Percentiles rank a stretch among this genome's conserved stretches.
Conservation (phyloP, 768 basidiomycete genomes). For the Lactarius trivialis region DNA sequence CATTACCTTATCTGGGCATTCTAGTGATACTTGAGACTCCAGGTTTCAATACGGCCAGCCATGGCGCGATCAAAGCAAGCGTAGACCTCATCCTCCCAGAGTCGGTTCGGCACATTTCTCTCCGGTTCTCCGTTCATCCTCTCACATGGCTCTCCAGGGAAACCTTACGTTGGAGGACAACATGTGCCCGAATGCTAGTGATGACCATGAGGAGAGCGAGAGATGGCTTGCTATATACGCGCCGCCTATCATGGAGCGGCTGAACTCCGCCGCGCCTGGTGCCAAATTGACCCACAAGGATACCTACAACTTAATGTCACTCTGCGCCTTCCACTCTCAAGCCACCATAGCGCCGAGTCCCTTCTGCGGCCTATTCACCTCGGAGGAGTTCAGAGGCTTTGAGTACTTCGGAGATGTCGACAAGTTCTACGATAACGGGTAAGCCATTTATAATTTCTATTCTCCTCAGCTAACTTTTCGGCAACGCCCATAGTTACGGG, state of each 20-base stretch:
- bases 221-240: slow-evolving; percentile 55
- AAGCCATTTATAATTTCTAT: slow-evolving; percentile 22
- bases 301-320: slow-evolving; percentile 51
- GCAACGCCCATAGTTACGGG: slow-evolving; percentile 45
- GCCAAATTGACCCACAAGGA: slow-evolving; percentile 52
- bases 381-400: slow-evolving; percentile 55
- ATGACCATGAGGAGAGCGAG: slow-evolving; percentile 37
- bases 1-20: not conserved
- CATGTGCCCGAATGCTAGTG: slow-evolving; percentile 55
- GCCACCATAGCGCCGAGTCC: slow-evolving; percentile 45
- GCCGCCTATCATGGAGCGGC: slow-evolving; percentile 46
- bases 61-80: slow-evolving; percentile 38
- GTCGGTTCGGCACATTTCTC: slow-evolving; percentile 34
- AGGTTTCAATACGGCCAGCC: slow-evolving; percentile 59
- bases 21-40: not conserved
- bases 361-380: slow-evolving; percentile 68
- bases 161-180: slow-evolving; percentile 66
- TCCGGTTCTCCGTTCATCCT: not conserved
- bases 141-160: slow-evolving; percentile 16
- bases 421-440: slow-evolving; percentile 78
- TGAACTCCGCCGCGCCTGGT: slow-evolving; percentile 58
- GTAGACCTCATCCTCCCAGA: slow-evolving; percentile 55
- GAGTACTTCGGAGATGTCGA: slow-evolving; percentile 69
- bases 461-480: not conserved
- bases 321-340: slow-evolving; percentile 79